Evolutionary conservation across 768 basidiomycete species (phyloP).

Genomic region (Trametes sanguinea): DNA sequence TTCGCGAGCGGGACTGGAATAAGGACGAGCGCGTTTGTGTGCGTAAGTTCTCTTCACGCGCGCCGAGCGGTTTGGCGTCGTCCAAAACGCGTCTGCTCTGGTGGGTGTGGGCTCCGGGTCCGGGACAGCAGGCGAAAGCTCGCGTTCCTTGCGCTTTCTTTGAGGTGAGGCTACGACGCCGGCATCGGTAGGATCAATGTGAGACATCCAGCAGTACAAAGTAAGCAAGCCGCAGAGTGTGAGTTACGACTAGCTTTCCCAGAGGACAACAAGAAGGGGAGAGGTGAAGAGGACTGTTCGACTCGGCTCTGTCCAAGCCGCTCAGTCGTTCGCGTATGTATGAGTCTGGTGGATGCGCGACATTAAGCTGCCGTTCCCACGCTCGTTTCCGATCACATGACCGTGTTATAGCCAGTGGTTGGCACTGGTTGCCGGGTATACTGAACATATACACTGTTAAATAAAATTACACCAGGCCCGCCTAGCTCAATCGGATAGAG

Average conservation of each 20-base stretch:
- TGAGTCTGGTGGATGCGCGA: too few relatives aligned
- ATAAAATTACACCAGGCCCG: too few relatives aligned
- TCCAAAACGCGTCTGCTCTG: conserved; percentile 4
- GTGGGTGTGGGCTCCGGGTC: conserved; percentile 5
- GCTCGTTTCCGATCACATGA: background rate
- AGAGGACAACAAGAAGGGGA: too few relatives aligned
- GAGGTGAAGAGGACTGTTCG: too few relatives aligned
- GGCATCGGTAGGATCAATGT: background rate
- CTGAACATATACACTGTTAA: too few relatives aligned
- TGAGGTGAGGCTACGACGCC: background rate
- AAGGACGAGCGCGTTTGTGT: conserved; percentile 13
- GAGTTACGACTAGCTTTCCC: too few relatives aligned
- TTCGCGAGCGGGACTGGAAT: background rate
- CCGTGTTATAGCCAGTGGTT: background rate
- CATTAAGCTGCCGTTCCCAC: too few relatives aligned
- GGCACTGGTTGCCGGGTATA: too few relatives aligned
- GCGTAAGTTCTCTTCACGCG: conserved; percentile 13
- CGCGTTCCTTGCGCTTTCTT: conserved; percentile 14
- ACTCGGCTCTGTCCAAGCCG: too few relatives aligned
- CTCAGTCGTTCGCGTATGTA: too few relatives aligned
- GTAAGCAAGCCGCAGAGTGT: too few relatives aligned
- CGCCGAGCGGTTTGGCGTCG: background rate
- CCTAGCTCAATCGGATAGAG: conserved; percentile 36
- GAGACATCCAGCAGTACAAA: background rate
- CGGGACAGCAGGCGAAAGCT: conserved; percentile 9